Evolutionary conservation across 116 monocot species (phyloP).

Genomic region (Zostera marina): DNA sequence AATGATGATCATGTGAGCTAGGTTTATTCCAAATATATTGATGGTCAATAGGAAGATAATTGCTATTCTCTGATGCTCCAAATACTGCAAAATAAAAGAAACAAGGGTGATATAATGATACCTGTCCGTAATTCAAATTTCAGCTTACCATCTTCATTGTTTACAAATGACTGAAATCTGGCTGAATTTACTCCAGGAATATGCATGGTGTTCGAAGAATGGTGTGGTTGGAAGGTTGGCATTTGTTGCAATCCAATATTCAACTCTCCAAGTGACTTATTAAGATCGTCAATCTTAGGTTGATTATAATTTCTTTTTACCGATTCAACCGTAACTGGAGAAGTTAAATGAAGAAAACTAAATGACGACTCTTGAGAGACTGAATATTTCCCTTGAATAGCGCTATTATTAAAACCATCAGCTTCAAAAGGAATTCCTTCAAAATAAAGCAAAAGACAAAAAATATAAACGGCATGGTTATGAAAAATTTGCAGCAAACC

Average conservation of each 20-base stretch:
- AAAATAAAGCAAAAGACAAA: slow-evolving; percentile 9
- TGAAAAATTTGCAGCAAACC: neutral
- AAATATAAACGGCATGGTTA: neutral
- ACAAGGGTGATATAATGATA: neutral
- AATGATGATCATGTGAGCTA: slow-evolving; percentile 14
- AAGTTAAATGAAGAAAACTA: slow-evolving; percentile 30
- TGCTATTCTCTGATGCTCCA: slow-evolving; percentile 25
- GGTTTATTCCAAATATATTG: slow-evolving; percentile 21
- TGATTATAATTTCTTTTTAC: slow-evolving; percentile 28
- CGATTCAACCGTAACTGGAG: slow-evolving; percentile 27
- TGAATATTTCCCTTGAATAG: slow-evolving; percentile 28
- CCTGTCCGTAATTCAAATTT: neutral
- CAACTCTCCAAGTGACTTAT: slow-evolving; percentile 33
- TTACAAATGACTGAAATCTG: slow-evolving; percentile 18
- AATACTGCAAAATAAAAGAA: neutral
- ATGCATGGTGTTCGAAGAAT: slow-evolving; percentile 33
- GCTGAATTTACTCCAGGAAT: slow-evolving; percentile 21
- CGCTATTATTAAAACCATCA: slow-evolving; percentile 28
- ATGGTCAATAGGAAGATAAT: slow-evolving; percentile 19
- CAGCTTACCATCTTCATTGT: slow-evolving; percentile 3
- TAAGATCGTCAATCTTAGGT: slow-evolving; percentile 24
- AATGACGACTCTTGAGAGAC: slow-evolving; percentile 22
- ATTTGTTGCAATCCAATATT: slow-evolving; percentile 40
- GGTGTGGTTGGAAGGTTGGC: slow-evolving; percentile 49
- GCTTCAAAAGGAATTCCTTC: slow-evolving; percentile 22